Evolutionary conservation across 139 green algal species (phyloP).

Genomic region (Volvox africanus): DNA sequence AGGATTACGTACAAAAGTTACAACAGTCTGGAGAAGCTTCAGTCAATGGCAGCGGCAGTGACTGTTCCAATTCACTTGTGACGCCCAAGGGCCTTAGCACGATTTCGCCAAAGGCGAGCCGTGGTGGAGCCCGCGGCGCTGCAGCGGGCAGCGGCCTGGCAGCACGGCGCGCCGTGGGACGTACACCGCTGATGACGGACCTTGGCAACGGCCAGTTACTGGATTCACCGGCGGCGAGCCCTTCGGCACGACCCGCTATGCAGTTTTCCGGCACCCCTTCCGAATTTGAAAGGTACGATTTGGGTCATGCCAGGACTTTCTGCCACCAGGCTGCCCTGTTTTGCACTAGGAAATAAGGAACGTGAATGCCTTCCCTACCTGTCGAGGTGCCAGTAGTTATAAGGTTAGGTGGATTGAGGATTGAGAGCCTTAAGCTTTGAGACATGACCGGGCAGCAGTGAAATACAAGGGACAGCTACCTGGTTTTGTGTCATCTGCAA

Average conservation of each 20-base stretch:
- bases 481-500: too few relatives aligned
- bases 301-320: too few relatives aligned
- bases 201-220: background rate
- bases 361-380: too few relatives aligned
- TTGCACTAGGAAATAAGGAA: too few relatives aligned
- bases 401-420: too few relatives aligned
- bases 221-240: background rate
- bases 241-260: background rate
- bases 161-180: background rate
- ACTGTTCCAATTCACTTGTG: background rate
- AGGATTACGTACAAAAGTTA: conserved; percentile 3
- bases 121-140: background rate
- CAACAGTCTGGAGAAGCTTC: background rate
- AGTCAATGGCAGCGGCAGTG: background rate
- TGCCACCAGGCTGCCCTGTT: too few relatives aligned
- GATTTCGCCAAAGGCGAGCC: background rate
- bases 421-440: too few relatives aligned
- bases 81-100: conserved; percentile 2
- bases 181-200: background rate
- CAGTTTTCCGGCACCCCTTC: conserved; percentile 13
- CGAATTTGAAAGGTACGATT: conserved; percentile 24
- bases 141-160: background rate
- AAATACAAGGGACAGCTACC: too few relatives aligned
- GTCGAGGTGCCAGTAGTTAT: too few relatives aligned
- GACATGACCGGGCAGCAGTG: too few relatives aligned